Percentiles rank a stretch among this genome's conserved stretches.
phyloP scores from a whole-genome alignment of 176 grass and related monocot genomes.

The Chrysopogon serrulatus region DNA sequence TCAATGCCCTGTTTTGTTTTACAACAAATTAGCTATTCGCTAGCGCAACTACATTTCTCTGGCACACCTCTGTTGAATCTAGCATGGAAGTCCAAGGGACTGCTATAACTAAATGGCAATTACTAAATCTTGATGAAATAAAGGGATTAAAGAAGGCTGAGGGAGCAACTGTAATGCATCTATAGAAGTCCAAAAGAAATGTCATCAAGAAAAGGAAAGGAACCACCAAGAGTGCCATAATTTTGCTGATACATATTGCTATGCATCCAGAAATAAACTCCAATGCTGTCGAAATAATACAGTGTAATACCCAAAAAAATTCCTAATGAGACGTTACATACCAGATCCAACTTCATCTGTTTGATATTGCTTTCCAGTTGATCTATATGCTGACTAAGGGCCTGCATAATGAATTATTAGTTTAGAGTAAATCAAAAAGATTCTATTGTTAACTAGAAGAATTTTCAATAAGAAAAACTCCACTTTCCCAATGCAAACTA shows the following conservation, averaged over 20 bases:
- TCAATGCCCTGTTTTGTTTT: slow-evolving; percentile 65
- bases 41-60: background rate
- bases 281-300: background rate
- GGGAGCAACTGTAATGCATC: background rate
- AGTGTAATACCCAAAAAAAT: background rate
- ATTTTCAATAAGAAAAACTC: background rate
- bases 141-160: background rate
- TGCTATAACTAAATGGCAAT: background rate
- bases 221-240: background rate
- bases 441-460: background rate
- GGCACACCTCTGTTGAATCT: background rate
- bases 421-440: slow-evolving; percentile 15
- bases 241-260: background rate
- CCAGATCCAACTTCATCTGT: slow-evolving; percentile 82
- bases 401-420: slow-evolving; percentile 47
- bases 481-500: slow-evolving; percentile 13
- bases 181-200: background rate
- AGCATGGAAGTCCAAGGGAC: background rate
- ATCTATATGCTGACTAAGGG: slow-evolving; percentile 90
- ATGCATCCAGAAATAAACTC: background rate
- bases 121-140: background rate
- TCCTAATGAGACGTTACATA: slow-evolving; percentile 38
- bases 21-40: background rate
- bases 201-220: background rate
- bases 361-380: slow-evolving; percentile 67